Evolutionary conservation across 2,329 filamentous ascomycete genomes (phyloP).

Genomic region (Blastomyces emzantsi): DNA sequence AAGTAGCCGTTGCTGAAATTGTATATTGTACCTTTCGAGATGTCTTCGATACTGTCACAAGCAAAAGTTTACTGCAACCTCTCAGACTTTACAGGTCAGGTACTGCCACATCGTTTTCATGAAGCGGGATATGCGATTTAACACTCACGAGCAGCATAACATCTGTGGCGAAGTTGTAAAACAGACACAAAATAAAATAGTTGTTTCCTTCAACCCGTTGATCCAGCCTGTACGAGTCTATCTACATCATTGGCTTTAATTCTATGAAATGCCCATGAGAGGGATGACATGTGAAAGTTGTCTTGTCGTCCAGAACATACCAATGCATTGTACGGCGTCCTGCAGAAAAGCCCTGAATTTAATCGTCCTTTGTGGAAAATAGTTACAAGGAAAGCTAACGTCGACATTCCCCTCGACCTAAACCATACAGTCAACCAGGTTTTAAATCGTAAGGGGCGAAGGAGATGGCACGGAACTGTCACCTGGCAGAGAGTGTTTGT

Average conservation of each 20-base stretch:
- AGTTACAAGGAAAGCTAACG: background rate
- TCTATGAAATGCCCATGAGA: background rate
- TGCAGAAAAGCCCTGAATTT: background rate
- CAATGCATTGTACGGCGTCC: background rate
- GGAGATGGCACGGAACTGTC: background rate
- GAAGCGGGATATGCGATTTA: background rate
- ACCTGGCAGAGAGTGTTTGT: background rate
- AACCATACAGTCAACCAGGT: background rate
- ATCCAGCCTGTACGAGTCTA: background rate
- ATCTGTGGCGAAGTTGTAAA: background rate
- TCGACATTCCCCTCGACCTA: background rate
- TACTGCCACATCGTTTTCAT: background rate
- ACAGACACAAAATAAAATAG: background rate
- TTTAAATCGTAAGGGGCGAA: background rate
- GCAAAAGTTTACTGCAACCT: background rate
- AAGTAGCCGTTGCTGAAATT: background rate
- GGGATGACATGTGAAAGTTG: constrained; percentile 1
- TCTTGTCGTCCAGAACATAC: background rate
- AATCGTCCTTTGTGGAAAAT: background rate
- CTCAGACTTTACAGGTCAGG: background rate
- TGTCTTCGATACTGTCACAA: background rate
- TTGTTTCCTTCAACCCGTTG: background rate
- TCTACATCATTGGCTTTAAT: background rate
- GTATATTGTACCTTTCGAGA: background rate
- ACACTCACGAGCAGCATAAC: background rate